These are phyloP conservation scores for Ogataea methanolica DNA, from an alignment of 805 yeast genomes.

Conservation along the genomic window DNA sequence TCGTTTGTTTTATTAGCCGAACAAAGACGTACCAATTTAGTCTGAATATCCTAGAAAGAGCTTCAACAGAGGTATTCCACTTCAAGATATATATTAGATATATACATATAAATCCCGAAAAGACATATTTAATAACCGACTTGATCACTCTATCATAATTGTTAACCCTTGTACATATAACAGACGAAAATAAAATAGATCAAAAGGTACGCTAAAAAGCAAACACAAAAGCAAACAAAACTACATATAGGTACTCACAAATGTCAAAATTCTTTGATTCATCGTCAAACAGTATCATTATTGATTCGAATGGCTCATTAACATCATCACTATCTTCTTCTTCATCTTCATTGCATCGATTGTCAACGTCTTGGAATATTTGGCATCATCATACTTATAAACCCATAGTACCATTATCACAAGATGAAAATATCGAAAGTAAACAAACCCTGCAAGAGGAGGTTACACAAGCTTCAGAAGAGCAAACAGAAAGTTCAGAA, in stretches of 20 bases:
- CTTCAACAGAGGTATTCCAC: no score
- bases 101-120: no score
- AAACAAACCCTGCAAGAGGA: background rate
- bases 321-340: background rate
- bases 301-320: background rate
- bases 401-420: background rate
- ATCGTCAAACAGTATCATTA: background rate
- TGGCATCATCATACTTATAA: conserved; percentile 16
- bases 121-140: no score
- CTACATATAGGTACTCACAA: background rate
- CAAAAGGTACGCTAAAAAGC: no score
- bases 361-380: conserved; percentile 14
- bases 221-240: no score
- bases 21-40: no score
- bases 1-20: no score
- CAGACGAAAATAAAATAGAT: no score
- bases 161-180: no score
- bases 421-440: conserved; percentile 1
- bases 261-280: conserved; percentile 17
- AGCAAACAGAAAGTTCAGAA: background rate
- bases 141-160: no score
- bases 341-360: conserved; percentile 5
- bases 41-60: no score
- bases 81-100: no score
- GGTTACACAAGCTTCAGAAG: background rate